Percentiles rank a stretch among this genome's conserved stretches.
These are phyloP conservation scores for Aspergillus melleus DNA, from an alignment of 2,329 filamentous ascomycete genomes.

Conservation along the genomic window DNA sequence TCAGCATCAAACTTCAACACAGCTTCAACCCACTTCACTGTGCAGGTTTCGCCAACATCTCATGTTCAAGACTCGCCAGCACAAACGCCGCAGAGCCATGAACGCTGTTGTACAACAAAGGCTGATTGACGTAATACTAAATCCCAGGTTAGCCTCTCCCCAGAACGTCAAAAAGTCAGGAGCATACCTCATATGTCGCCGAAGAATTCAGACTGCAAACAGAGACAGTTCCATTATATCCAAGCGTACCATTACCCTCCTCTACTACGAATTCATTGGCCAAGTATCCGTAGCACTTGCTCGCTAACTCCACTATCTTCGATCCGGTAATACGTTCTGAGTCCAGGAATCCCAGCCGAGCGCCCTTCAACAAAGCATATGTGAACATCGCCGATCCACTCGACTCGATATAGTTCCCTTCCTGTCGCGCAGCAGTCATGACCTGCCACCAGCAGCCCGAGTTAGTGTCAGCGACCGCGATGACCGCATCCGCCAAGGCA, in stretches of 20 bases:
- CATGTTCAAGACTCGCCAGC: constrained; percentile 27
- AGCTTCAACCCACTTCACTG: neutral
- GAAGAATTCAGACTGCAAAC: constrained; percentile 54
- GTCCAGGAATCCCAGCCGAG: constrained; percentile 33
- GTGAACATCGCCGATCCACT: constrained; percentile 61
- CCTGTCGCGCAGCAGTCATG: constrained; percentile 51
- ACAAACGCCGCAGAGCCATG: constrained; percentile 27
- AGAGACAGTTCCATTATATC: constrained; percentile 54
- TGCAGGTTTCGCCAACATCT: constrained; percentile 8
- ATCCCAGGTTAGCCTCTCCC: neutral
- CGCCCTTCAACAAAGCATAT: constrained; percentile 53
- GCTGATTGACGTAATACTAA: constrained; percentile 29
- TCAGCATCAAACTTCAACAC: too few species aligned
- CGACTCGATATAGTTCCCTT: constrained; percentile 62
- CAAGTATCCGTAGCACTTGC: constrained; percentile 48
- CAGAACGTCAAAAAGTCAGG: neutral
- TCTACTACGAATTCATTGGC: constrained; percentile 48
- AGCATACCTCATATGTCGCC: constrained; percentile 51
- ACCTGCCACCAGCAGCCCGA: constrained; percentile 60
- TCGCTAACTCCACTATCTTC: constrained; percentile 39
- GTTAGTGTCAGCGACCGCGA: constrained; percentile 41
- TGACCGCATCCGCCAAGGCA: constrained; percentile 45
- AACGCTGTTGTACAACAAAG: constrained; percentile 27
- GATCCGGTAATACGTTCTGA: neutral
- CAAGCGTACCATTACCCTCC: constrained; percentile 50